A percentile compares a stretch with the other conserved stretches of the same genome.
Evolutionary conservation across 345 rosid genomes (phyloP).

Genomic region (Adansonia digitata): DNA sequence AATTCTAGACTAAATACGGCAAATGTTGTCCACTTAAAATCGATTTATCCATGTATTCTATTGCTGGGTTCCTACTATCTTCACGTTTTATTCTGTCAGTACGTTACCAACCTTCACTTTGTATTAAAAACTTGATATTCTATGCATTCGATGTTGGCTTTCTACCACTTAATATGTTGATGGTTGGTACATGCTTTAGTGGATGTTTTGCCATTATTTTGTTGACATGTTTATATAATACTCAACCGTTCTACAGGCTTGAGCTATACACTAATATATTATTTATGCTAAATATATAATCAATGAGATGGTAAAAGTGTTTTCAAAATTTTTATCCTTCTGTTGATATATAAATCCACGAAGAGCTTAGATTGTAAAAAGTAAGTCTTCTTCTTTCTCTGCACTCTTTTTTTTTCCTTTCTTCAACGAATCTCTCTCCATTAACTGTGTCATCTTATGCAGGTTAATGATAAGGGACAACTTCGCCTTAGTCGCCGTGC

Average conservation of each 20-base stretch:
- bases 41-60: not conserved
- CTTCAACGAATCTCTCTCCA: slow-evolving; percentile 3
- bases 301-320: not conserved
- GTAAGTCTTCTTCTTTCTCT: not conserved
- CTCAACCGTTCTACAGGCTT: not conserved
- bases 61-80: not conserved
- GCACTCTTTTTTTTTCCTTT: not conserved
- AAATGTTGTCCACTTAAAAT: not conserved
- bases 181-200: not conserved
- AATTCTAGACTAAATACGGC: not conserved
- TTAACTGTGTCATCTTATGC: slow-evolving; percentile 15
- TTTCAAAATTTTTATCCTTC: not conserved
- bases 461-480: slow-evolving; percentile 95
- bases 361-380: not conserved
- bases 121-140: not conserved
- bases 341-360: not conserved
- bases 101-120: not conserved
- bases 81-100: not conserved
- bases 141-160: not conserved
- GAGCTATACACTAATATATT: not conserved
- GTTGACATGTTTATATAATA: not conserved
- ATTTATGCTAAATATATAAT: not conserved
- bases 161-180: not conserved
- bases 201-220: not conserved
- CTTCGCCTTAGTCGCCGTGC: slow-evolving; percentile 88